Base-by-base conservation (phyloP, 2,329 filamentous ascomycete species). In the Arthrobotrys entomopaga region DNA sequence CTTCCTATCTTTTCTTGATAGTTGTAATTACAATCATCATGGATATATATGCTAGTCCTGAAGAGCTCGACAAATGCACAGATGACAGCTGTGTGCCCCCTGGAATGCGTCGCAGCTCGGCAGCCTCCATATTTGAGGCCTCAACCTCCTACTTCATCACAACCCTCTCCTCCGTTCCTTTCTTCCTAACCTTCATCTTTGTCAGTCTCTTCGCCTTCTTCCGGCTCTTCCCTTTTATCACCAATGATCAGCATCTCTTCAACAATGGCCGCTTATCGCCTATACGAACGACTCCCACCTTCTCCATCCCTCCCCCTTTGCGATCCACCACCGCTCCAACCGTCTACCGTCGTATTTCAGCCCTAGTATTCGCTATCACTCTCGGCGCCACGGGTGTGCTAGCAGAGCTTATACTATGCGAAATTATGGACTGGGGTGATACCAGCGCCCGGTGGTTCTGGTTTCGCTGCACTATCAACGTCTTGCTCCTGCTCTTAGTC, bases 321-420 rank as follows among this genome's bases (percentile, higher is more conserved):
- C 29, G 29, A 10, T 34, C 29, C 29, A 29, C 49, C 13, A 24
- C 34, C 8, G 26, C 48, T 19, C 54, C 69, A 3, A 75, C 64
- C 0, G 52, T 75, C 2, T 75, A 69, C 58, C 71, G 65, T 46
- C 82, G 84, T 22, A 80, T 86, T 11, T 86, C 88, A 1, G 89
- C 88, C 13, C 82, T 86, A 67, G 88, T 90, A 0, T 96, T 96
- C 81, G 89, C 91, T 5, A 86, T 88, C 0, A 96, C 91, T 8
- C 87, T 95, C 40, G 91, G 88, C 0, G 85, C 96, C 7, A 90
- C 92, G 4, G 86, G 90, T 42, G 91, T 94, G 0, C 84, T 96
- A 52, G 91, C 89, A 1, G 89, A 93, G 81, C 83, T 96, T 77
- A 91, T 96, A 52, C 85, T 96, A 7, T 92, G 91, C 78, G 92